Evolutionary conservation across 164 flowering plant genomes (phyloP), one percentile per base, ranked within the genome.

Genomic region (Cinnamomum micranthum): DNA sequence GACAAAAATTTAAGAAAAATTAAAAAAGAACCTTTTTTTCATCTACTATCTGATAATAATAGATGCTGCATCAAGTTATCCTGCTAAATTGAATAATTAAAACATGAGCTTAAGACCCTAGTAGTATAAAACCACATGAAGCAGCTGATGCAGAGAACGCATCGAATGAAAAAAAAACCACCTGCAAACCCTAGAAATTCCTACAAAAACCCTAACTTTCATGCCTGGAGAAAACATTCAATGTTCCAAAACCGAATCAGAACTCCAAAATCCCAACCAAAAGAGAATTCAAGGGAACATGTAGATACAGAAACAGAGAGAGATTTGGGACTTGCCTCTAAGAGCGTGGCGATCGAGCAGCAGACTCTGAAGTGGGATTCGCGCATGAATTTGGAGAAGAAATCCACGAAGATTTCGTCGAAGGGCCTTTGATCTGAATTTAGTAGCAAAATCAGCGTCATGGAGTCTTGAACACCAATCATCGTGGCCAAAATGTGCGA

Each of bases 301-400:
- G 2, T 24, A 63, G 41, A 62, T 23, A 19, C 60, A 67, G 10
- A 2, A 33, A 23, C 47, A 55, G 2, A 60, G 63, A 50, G 15
- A 60, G 47, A 64, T 55, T 52, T 2, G 35, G 28, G 1, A 33
- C 12, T 76, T 82, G 75, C 94, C 89, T 91, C 82, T 15, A 88
- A 50, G 71, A 92, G 89, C 27, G 85, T 68, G 51, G 79, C 77
- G 78, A 90, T 88, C 51, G 91, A 81, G 71, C 74, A 77, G 86
- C 94, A 91, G 76, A 82, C 71, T 17, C 59, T 72, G 84, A 90
- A 90, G 31, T 76, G 87, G 72, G 74, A 85, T 14, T 77, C 65
- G 60, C 76, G 81, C 28, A 86, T 86, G 83, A 94, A 87, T 14
- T 68, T 84, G 70, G 92, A 83, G 75, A 28, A 69, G 88, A 94